Conservation (phyloP, 352 stramenopile genomes). For the Globisporangium camurandrum region DNA sequence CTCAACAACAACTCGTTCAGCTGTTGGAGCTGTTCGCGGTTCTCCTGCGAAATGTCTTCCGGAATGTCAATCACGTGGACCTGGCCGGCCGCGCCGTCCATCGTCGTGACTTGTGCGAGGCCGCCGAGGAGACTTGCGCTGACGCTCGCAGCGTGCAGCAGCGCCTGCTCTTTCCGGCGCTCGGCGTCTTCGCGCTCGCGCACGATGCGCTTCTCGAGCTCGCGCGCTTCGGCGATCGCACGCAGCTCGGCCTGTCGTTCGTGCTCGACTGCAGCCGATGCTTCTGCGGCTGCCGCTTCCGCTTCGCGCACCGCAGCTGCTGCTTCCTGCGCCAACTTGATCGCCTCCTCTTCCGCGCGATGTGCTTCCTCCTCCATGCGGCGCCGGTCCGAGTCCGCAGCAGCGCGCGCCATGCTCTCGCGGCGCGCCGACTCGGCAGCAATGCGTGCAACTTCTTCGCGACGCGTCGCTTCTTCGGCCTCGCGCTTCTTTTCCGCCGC, state of each 20-base stretch:
- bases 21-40: conserved; percentile 81
- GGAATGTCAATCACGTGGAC: conserved; percentile 82
- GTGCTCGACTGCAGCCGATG: conserved; percentile 64
- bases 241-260: conserved; percentile 77
- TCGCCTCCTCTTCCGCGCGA: conserved; percentile 54
- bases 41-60: conserved; percentile 76
- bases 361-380: conserved; percentile 67
- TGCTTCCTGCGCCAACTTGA: conserved; percentile 45
- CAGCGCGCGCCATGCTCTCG: conserved; percentile 45
- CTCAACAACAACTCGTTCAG: conserved; percentile 79
- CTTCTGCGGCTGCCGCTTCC: conserved; percentile 62
- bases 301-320: conserved; percentile 50
- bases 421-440: conserved; percentile 48
- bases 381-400: conserved; percentile 49
- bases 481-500: conserved; percentile 65
- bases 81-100: conserved; percentile 52
- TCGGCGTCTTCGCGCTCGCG: conserved; percentile 49
- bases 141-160: conserved; percentile 65
- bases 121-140: conserved; percentile 68
- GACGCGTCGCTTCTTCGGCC: conserved; percentile 76
- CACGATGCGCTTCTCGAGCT: conserved; percentile 49
- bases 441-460: conserved; percentile 60
- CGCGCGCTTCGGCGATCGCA: conserved; percentile 65
- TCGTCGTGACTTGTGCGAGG: conserved; percentile 73
- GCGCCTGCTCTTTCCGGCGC: conserved; percentile 48